Conservation (phyloP, 306 rosid genomes). For the Medicago lupulina region DNA sequence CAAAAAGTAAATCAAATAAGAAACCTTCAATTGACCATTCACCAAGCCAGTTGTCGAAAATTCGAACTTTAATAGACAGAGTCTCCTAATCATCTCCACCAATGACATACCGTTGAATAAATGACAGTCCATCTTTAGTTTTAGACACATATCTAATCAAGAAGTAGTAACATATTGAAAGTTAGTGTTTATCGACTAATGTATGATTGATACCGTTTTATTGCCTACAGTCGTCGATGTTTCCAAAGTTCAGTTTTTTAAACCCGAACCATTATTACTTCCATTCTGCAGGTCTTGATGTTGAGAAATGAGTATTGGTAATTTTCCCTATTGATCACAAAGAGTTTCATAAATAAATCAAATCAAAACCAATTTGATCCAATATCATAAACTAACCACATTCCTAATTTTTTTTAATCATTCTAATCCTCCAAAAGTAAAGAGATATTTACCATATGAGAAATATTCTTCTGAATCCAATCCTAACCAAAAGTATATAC, state of each 20-base stretch:
- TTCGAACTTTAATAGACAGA: constrained; percentile 58
- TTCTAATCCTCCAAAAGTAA: constrained; percentile 28
- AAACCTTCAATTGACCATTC: constrained; percentile 60
- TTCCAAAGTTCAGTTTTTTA: constrained; percentile 50
- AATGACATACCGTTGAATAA: constrained; percentile 78
- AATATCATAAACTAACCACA: constrained; percentile 36
- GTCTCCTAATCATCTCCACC: constrained; percentile 70
- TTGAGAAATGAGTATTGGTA: constrained; percentile 64
- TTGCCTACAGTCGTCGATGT: constrained; percentile 55
- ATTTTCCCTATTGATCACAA: constrained; percentile 75
- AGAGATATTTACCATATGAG: constrained; percentile 68
- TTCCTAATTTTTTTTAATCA: constrained; percentile 33
- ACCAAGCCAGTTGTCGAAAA: constrained; percentile 59
- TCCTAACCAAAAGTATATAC: constrained; percentile 61
- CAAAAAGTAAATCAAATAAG: constrained; percentile 7
- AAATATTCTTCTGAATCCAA: constrained; percentile 47
- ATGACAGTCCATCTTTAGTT: constrained; percentile 34
- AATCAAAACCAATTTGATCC: constrained; percentile 42
- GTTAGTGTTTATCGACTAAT: constrained; percentile 33
- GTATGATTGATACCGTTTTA: constrained; percentile 68
- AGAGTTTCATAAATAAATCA: constrained; percentile 44
- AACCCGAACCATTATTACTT: constrained; percentile 55
- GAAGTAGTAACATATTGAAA: constrained; percentile 38
- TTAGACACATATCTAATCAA: constrained; percentile 40
- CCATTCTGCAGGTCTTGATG: constrained; percentile 54